Base-by-base conservation (phyloP, 2,329 filamentous ascomycete genomes). In the Stemphylium beticola region DNA sequence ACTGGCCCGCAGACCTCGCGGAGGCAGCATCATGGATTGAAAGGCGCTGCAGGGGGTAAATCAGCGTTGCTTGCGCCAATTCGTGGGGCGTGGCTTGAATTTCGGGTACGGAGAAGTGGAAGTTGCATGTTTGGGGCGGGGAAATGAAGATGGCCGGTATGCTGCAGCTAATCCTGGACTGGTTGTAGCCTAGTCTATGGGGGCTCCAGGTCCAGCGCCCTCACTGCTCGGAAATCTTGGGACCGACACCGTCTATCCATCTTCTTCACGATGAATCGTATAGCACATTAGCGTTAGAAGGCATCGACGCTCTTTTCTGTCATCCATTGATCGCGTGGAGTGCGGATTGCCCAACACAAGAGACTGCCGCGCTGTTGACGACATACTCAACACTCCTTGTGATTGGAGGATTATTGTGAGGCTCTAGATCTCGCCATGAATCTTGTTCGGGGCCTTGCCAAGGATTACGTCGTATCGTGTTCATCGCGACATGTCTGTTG, bases 1-100 rank as follows among this genome's bases (percentile, higher is more conserved):
- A 34, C 36, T 42, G 39, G 39, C 37, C 51, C 49, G 32, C 46
- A 34, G 53, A 38, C 44, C 31, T 24, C 22, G 49, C 36, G 14
- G 26, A 39, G 38, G 46, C 49, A 20, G 44, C 50, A 60, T 57
- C 57, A 57, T 57, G 37, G 53, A 58, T 29, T 24, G 10, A 15
- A n/a, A n/a, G n/a, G 6, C 29, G 24, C 31, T 22, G 33, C 47
- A 39, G 15, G 45, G 41, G 29, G 47, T 17, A 34, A 29, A 22
- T 32, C 36, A 42, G 37, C 40, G 15, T 32, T 36, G 15, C 18
- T 12, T 24, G 8, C 32, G 15, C n/a, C 17, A 29, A 29, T 40
- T 42, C 29, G 42, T 26, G 42, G 42, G 41, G 33, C 32, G 24
- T 43, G 39, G 29, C 18, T 50, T 41, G 24, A 38, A 32, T 12